Conservation (phyloP, 306 rosid genomes). For the Fragaria vesca region DNA sequence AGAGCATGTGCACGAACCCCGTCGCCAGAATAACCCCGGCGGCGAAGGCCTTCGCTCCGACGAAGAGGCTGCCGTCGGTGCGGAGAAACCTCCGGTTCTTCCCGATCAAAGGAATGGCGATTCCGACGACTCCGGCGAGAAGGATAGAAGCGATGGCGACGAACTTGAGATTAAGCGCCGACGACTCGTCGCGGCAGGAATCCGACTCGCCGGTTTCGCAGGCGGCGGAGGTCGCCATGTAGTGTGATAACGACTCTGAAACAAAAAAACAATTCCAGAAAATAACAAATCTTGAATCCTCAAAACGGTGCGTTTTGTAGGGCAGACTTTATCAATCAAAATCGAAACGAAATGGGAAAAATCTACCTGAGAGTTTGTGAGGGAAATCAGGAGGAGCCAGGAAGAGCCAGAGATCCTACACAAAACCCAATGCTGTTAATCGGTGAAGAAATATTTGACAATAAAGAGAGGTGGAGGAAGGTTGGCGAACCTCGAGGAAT, state of each 20-base stretch:
- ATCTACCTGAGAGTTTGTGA: constrained; percentile 49
- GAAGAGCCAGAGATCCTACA: constrained; percentile 66
- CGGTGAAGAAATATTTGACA: not conserved
- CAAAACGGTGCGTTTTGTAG: not conserved
- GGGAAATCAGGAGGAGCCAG: constrained; percentile 35
- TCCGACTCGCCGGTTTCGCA: constrained; percentile 51
- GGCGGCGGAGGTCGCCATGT: constrained; percentile 50
- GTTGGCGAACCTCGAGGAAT: constrained; percentile 49
- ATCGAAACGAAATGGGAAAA: not conserved
- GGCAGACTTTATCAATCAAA: too few species aligned
- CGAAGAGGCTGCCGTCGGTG: constrained; percentile 74
- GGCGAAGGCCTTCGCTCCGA: constrained; percentile 80
- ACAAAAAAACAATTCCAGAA: constrained; percentile 16
- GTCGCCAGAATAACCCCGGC: constrained; percentile 95
- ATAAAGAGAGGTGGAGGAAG: not conserved
- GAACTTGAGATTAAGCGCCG: constrained; percentile 61
- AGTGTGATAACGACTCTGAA: constrained; percentile 35
- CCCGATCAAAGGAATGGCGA: constrained; percentile 71
- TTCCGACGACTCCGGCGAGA: constrained; percentile 60
- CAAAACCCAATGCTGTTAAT: not conserved
- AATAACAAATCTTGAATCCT: not conserved
- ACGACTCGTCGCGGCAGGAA: constrained; percentile 61
- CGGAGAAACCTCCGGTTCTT: constrained; percentile 54
- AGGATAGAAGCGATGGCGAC: constrained; percentile 77
- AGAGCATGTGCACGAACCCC: constrained; percentile 90